Evolutionary conservation across 208 protist species (phyloP).

Genomic region (Trypanosoma cruzi): DNA sequence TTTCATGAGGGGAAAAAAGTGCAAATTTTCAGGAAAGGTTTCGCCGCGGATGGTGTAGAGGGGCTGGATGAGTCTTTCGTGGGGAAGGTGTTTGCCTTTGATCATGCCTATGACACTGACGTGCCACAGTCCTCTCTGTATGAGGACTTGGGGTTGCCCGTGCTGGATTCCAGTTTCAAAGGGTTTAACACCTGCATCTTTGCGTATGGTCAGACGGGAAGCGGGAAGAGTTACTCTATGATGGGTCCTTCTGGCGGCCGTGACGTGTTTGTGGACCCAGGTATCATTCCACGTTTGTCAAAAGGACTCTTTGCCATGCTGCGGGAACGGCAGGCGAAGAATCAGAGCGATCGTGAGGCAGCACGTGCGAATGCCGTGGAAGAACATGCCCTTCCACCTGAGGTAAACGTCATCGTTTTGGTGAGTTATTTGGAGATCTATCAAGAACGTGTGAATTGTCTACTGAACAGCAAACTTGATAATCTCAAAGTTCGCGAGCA

Average conservation of each 20-base stretch:
- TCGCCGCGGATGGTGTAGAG: constrained; percentile 15
- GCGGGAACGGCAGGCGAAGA: constrained; percentile 8
- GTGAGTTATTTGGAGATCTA: constrained; percentile 94
- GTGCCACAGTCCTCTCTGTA: constrained; percentile 83
- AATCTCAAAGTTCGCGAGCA: constrained; percentile 77
- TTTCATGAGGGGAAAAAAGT: constrained; percentile 57
- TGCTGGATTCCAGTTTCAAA: constrained; percentile 84
- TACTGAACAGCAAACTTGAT: constrained; percentile 45
- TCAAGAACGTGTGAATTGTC: constrained; percentile 82
- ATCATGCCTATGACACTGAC: constrained; percentile 61
- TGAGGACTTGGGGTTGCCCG: constrained; percentile 80
- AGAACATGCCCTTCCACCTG: constrained; percentile 28
- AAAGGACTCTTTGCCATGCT: constrained; percentile 75
- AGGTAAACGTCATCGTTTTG: constrained; percentile 66
- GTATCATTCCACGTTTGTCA: constrained; percentile 85
- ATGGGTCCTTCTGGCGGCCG: constrained; percentile 77
- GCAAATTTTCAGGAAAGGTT: constrained; percentile 39
- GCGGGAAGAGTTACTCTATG: constrained; percentile 91
- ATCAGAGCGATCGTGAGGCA: constrained; percentile 14
- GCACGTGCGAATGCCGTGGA: constrained; percentile 9
- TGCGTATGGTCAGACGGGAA: constrained; percentile 93
- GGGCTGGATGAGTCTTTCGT: background rate
- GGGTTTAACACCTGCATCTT: constrained; percentile 94
- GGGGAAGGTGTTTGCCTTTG: constrained; percentile 67
- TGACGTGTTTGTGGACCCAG: constrained; percentile 54